These are phyloP conservation scores for Circinella minor DNA, from an alignment of 371 early-diverging fungal species.

Conservation along the genomic window DNA sequence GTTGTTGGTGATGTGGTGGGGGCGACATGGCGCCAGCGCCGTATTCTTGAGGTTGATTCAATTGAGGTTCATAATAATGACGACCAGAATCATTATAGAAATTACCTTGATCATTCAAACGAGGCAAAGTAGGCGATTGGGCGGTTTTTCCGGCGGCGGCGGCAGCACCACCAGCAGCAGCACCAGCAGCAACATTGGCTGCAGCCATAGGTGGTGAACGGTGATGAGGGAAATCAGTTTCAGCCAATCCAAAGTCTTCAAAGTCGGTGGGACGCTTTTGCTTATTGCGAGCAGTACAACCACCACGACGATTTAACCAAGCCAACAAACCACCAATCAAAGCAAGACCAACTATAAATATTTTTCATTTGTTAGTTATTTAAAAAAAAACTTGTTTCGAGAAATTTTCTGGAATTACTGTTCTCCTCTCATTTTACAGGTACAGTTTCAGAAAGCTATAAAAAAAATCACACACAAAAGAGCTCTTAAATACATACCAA, in stretches of 20 bases:
- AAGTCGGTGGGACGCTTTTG: conserved; percentile 37
- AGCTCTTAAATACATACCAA: conserved; percentile 29
- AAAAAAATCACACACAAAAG: neutral
- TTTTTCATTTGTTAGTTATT: neutral
- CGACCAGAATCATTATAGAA: conserved; percentile 29
- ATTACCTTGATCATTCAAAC: conserved; percentile 47
- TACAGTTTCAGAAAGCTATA: conserved; percentile 1
- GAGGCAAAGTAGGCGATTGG: conserved; percentile 42
- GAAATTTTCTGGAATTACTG: too few relatives aligned
- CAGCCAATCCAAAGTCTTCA: conserved; percentile 50
- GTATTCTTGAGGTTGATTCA: conserved; percentile 12
- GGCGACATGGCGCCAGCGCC: conserved; percentile 1
- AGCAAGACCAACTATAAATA: conserved; percentile 42
- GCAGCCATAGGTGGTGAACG: conserved; percentile 27
- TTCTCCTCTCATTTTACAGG: neutral
- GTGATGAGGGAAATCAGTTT: conserved; percentile 48
- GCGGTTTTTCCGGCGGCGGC: conserved; percentile 16
- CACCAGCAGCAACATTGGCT: conserved; percentile 13
- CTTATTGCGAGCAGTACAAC: conserved; percentile 28
- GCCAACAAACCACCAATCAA: conserved; percentile 48
- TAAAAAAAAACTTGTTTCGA: conserved; percentile 3
- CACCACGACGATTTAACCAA: conserved; percentile 26
- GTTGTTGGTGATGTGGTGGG: conserved; percentile 23
- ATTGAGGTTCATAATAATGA: conserved; percentile 25
- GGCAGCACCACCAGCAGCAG: conserved; percentile 13